Percentiles rank a stretch among this genome's conserved stretches.
These are phyloP conservation scores for Trichoderma asperelloides DNA, from an alignment of 495 filamentous ascomycete species.

Conservation along the genomic window DNA sequence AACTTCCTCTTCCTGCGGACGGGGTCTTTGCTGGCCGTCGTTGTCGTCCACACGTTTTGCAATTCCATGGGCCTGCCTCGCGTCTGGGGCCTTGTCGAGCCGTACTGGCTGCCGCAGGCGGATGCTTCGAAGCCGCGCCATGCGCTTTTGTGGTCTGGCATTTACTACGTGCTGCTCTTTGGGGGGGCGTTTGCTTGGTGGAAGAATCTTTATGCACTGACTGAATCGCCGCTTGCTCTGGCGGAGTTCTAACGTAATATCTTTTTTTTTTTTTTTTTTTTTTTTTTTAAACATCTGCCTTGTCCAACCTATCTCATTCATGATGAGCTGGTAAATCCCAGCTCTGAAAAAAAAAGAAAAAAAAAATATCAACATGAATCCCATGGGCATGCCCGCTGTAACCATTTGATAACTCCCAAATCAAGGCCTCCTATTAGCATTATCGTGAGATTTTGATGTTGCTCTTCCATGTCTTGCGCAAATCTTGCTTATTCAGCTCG, in stretches of 20 bases:
- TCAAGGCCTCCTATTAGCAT: not conserved
- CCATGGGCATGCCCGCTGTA: not conserved
- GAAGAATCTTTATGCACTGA: slow-evolving; percentile 60
- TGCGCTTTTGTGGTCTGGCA: slow-evolving; percentile 54
- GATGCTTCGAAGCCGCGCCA: not conserved
- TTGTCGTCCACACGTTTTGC: slow-evolving; percentile 78
- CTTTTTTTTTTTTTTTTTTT: not conserved
- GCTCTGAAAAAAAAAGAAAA: not conserved
- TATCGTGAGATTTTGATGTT: not conserved
- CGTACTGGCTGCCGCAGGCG: slow-evolving; percentile 15
- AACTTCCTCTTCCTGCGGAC: slow-evolving; percentile 86
- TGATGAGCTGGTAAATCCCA: not conserved
- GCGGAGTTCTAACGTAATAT: slow-evolving; percentile 23
- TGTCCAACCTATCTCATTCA: not conserved
- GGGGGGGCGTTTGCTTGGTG: slow-evolving; percentile 64
- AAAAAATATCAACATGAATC: not conserved
- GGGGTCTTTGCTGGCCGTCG: slow-evolving; percentile 63
- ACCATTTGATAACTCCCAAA: not conserved
- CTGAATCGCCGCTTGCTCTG: slow-evolving; percentile 39
- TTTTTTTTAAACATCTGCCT: not conserved
- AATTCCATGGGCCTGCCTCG: slow-evolving; percentile 88
- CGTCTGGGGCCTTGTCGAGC: slow-evolving; percentile 68
- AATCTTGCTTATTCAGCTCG: not conserved
- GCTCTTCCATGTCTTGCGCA: not conserved
- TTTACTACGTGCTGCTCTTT: slow-evolving; percentile 68